Base-by-base conservation (phyloP, 345 rosid species). In the Aethionema arabicum region DNA sequence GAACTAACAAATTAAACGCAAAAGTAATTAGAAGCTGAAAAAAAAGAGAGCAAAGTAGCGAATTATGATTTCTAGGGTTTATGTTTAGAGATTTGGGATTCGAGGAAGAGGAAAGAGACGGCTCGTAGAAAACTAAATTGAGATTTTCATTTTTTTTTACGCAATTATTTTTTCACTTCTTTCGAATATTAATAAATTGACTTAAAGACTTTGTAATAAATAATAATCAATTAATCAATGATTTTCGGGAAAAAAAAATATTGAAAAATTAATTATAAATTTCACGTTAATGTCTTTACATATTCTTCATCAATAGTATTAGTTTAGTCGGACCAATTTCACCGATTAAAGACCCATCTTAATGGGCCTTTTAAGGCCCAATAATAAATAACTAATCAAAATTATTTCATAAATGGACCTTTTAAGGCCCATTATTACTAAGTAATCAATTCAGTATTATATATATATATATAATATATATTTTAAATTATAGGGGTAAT, bases 31-130 rank as follows among this genome's bases (percentile, higher is more conserved):
- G 57, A 11, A 11, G 48, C 36, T 35, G 8, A 35, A 35, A 1
- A 8, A 35, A 8, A 8, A 2, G 7, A 35, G 8, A 35, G 38
- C 8, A 35, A 35, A 44, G 69, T 30, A 13, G 12, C 48, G 70
- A 52, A 60, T 57, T 48, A 14, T 15, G 43, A 66, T 48, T 40
- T 69, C 67, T 61, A 69, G 74, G 74, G 74, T 62, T 69, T 68
- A 60, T 44, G 66, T 44, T 59, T 61, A 60, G 60, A 29, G 61
- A 68, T 68, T 52, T 46, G 67, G 61, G 56, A 48, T 68, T 52
- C 33, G 63, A 38, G 16, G 7, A 47, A 47, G 33, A 64, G 45
- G 60, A 64, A 53, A 60, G 72, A 68, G 54, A 68, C 72, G 40
- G 27, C 65, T 13, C 15, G 13, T 14, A 30, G 31, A 62, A 59